Evolutionary conservation across 345 rosid genomes (phyloP).

Genomic region (Camelina laxa): DNA sequence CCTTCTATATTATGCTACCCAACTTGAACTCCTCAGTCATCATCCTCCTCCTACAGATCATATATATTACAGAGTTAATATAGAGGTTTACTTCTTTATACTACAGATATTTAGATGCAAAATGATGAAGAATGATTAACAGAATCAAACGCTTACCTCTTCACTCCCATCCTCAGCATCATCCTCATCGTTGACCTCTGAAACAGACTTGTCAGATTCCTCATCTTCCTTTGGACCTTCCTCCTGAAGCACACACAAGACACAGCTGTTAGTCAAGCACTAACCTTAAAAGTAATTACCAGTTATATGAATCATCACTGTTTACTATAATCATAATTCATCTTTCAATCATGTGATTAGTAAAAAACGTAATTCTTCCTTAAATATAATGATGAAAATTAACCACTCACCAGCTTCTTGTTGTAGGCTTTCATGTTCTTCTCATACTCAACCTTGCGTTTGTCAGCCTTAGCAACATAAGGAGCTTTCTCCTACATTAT

Average conservation of each 20-base stretch:
- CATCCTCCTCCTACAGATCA: slow-evolving; percentile 68
- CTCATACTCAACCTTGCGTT: slow-evolving; percentile 89
- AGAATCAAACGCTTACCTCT: slow-evolving; percentile 51
- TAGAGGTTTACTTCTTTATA: background rate
- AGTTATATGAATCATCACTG: background rate
- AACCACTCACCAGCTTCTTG: slow-evolving; percentile 62
- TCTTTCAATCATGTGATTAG: background rate
- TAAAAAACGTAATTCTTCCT: background rate
- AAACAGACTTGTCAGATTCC: slow-evolving; percentile 92
- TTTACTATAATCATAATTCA: background rate
- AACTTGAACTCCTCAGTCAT: slow-evolving; percentile 62
- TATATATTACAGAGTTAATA: background rate
- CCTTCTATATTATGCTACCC: slow-evolving; percentile 43
- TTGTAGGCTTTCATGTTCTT: slow-evolving; percentile 90
- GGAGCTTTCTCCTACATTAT: slow-evolving; percentile 82
- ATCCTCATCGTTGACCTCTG: slow-evolving; percentile 90
- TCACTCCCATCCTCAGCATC: slow-evolving; percentile 82
- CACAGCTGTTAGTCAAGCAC: slow-evolving; percentile 6
- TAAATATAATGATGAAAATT: background rate
- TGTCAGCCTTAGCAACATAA: slow-evolving; percentile 73
- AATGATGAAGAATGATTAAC: background rate
- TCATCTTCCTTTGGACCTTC: slow-evolving; percentile 80
- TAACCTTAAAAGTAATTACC: background rate
- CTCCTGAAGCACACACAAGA: slow-evolving; percentile 48
- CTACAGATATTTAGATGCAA: background rate